Evolutionary conservation across 805 yeast species (phyloP).

Genomic region (Candida krabiensis): DNA sequence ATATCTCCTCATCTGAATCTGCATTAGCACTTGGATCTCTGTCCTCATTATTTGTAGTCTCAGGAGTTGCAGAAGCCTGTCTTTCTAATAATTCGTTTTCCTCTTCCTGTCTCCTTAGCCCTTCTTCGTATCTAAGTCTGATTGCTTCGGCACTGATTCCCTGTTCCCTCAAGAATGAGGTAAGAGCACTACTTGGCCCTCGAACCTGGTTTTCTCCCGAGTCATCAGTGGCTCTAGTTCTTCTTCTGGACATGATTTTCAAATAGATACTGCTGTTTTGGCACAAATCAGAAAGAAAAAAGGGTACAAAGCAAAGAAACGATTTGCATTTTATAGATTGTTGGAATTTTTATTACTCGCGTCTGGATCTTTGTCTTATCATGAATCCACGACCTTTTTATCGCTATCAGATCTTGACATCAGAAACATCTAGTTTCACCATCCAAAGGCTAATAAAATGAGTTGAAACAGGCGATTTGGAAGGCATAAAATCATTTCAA

Average conservation of each 20-base stretch:
- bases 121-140: slow-evolving; percentile 41
- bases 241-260: slow-evolving; percentile 29
- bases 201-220: slow-evolving; percentile 24
- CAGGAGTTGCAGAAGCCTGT: slow-evolving; percentile 17
- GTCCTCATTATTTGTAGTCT: slow-evolving; percentile 8
- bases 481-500: too few species aligned
- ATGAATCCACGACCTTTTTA: too few species aligned
- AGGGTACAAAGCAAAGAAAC: too few species aligned
- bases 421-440: too few species aligned
- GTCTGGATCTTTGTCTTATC: too few species aligned
- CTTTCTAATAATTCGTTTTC: slow-evolving; percentile 24
- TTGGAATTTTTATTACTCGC: too few species aligned
- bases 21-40: slow-evolving; percentile 29
- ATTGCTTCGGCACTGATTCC: slow-evolving; percentile 86
- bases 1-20: slow-evolving; percentile 34
- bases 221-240: slow-evolving; percentile 15
- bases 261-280: too few species aligned
- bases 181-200: slow-evolving; percentile 85
- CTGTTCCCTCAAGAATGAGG: slow-evolving; percentile 83
- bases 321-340: too few species aligned
- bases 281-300: too few species aligned
- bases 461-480: too few species aligned
- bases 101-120: slow-evolving; percentile 35
- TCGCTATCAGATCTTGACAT: too few species aligned
- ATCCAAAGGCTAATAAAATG: too few species aligned